phyloP scores from a whole-genome alignment of 495 filamentous ascomycete genomes.

The Trichoderma asperelloides region DNA sequence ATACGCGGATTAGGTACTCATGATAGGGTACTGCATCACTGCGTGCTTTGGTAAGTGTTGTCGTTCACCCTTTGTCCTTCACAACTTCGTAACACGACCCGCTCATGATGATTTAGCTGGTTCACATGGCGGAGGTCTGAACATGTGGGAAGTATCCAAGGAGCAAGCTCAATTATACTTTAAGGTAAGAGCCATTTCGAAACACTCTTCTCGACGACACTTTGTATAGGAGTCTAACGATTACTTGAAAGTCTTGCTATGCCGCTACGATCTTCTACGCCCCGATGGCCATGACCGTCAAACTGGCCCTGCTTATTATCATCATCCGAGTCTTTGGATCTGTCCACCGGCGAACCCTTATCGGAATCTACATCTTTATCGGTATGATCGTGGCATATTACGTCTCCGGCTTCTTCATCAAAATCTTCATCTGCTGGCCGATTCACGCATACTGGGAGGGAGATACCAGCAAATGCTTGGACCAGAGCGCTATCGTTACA shows the following conservation, averaged over 20 bases:
- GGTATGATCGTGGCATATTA: conserved; percentile 33
- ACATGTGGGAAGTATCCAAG: conserved; percentile 18
- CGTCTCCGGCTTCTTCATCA: conserved; percentile 25
- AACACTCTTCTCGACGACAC: neutral
- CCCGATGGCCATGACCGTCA: conserved; percentile 38
- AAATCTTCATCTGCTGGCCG: conserved; percentile 31
- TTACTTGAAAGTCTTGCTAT: conserved; percentile 13
- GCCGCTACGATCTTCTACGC: conserved; percentile 31
- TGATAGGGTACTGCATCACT: conserved; percentile 7
- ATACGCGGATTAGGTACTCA: conserved; percentile 1
- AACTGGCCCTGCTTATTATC: conserved; percentile 40
- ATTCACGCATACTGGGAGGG: conserved; percentile 26
- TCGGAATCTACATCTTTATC: conserved; percentile 37
- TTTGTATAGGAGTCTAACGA: conserved; percentile 5
- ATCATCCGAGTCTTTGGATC: conserved; percentile 37
- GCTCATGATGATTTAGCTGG: neutral
- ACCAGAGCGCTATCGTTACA: conserved; percentile 34
- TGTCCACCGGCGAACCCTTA: conserved; percentile 30
- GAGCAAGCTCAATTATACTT: conserved; percentile 7
- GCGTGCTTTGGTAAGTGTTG: neutral
- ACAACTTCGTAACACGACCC: neutral
- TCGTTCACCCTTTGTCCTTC: neutral
- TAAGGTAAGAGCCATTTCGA: neutral
- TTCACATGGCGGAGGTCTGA: conserved; percentile 15
- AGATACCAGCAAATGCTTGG: conserved; percentile 23